These are phyloP conservation scores for Nitzschia inconspicua DNA, from an alignment of 108 stramenopile genomes.

Conservation along the genomic window DNA sequence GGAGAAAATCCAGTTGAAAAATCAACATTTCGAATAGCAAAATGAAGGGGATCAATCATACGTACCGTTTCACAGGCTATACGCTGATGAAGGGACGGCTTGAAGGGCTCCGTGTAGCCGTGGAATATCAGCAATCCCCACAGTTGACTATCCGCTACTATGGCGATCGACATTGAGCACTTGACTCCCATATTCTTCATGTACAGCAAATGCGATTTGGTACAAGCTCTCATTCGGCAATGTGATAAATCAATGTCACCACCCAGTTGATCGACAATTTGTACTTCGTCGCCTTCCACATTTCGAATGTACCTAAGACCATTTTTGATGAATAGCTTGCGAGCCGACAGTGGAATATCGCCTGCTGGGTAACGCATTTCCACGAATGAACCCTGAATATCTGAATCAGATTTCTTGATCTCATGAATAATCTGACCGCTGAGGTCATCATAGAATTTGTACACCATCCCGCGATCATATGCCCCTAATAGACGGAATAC, in stretches of 20 bases:
- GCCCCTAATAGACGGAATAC: constrained; percentile 14
- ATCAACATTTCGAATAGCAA: too few species aligned
- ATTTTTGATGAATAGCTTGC: constrained; percentile 20
- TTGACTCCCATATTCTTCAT: constrained; percentile 17
- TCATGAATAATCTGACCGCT: constrained; percentile 28
- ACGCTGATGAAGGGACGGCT: constrained; percentile 15
- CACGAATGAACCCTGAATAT: constrained; percentile 6
- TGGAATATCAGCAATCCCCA: constrained; percentile 19
- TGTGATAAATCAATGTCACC: constrained; percentile 9
- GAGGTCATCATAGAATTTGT: constrained; percentile 21
- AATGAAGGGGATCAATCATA: background rate
- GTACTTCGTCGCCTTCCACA: constrained; percentile 6
- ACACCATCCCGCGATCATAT: constrained; percentile 29
- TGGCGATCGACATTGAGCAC: constrained; percentile 12
- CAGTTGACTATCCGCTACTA: constrained; percentile 12
- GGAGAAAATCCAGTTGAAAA: too few species aligned
- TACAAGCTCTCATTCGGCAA: constrained; percentile 11
- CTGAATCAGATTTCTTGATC: constrained; percentile 14
- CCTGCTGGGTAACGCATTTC: constrained; percentile 18
- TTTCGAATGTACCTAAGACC: constrained; percentile 21
- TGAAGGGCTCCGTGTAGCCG: constrained; percentile 6
- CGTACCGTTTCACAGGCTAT: constrained; percentile 17
- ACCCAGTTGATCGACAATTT: background rate
- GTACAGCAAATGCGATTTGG: constrained; percentile 21
- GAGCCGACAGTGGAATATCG: constrained; percentile 18